Evolutionary conservation across 306 rosid genomes (phyloP), one percentile per base, ranked within the genome.

Genomic region (Castanea crenata): DNA sequence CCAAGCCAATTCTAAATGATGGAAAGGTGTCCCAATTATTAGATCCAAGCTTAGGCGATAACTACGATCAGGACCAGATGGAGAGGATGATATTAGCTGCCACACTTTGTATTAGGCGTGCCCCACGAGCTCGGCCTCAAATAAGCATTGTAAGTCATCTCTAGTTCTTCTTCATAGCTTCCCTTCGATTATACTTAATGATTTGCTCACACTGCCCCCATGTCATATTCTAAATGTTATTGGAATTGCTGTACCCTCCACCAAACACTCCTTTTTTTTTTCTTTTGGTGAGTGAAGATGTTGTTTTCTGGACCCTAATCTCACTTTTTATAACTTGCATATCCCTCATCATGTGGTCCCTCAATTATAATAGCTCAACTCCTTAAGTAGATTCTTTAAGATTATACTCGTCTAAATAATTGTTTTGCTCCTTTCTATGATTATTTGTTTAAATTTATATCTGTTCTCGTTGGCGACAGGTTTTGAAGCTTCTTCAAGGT

Each of bases 71-170:
- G 55, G 94, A 86, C 34, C 94, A 86, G 81, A 86, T 93, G 88
- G 98, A 93, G 74, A 86, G 96, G 69, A 86, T 96, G 90, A 85
- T 89, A 64, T 83, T 96, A 84, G 97, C 99, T 3, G 99, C 98
- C 5, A 90, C 91, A 18, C 99, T 96, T 59, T 96, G 98, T 69
- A 82, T 93, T 76, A 79, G 92, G 79, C 98, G 93, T 34, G 80
- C 96, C 76, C 90, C 99, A 25, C 86, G 91, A 87, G 91, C 96
- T 76, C 92, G 99, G 81, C 99, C 99, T 83, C 94, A 86, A 81
- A 96, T 96, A 90, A 87, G 84, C 81, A 77, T 82, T 77, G 99
- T 96, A 86, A 93, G 97, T 89, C 79, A 73, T 69, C 87, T 81
- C 74, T 78, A 52, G 35, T 79, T 56, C 78, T 61, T 76, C 81